A percentile compares a stretch with the other conserved stretches of the same genome.
phyloP scores from a whole-genome alignment of 2,329 filamentous ascomycete species.

The Fusarium domesticum region DNA sequence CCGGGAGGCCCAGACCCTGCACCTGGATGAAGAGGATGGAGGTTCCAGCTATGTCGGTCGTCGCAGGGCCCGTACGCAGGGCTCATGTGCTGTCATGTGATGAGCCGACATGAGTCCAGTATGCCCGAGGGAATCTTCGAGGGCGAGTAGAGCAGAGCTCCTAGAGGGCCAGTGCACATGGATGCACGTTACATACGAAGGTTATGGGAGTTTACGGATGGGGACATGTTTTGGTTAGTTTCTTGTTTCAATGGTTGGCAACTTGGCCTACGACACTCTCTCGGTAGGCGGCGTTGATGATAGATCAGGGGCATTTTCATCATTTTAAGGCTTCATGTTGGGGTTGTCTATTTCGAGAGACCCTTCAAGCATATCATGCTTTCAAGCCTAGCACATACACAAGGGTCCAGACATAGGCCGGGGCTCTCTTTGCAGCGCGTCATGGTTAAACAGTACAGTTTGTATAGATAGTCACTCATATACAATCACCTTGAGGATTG shows the following conservation, averaged over 20 bases:
- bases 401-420: constrained; percentile 6
- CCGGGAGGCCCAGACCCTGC: constrained; percentile 75
- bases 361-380: constrained; percentile 5
- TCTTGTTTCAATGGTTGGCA: constrained; percentile 8
- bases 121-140: neutral
- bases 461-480: constrained; percentile 21
- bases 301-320: neutral
- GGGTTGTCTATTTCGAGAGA: constrained; percentile 1
- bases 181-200: constrained; percentile 3
- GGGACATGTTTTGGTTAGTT: constrained; percentile 6
- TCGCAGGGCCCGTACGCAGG: constrained; percentile 62
- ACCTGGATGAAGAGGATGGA: constrained; percentile 77
- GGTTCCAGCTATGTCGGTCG: constrained; percentile 51
- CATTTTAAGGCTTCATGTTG: neutral
- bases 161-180: no score
- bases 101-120: neutral
- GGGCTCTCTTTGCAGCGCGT: constrained; percentile 5
- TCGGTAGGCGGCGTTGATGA: neutral
- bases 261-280: neutral
- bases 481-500: constrained; percentile 8
- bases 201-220: constrained; percentile 2
- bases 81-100: constrained; percentile 64
- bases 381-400: constrained; percentile 7
- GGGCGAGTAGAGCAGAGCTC: neutral
- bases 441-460: constrained; percentile 3